These are phyloP conservation scores for Nigrospora osmanthi DNA, from an alignment of 2,329 filamentous ascomycete species.

Conservation along the genomic window DNA sequence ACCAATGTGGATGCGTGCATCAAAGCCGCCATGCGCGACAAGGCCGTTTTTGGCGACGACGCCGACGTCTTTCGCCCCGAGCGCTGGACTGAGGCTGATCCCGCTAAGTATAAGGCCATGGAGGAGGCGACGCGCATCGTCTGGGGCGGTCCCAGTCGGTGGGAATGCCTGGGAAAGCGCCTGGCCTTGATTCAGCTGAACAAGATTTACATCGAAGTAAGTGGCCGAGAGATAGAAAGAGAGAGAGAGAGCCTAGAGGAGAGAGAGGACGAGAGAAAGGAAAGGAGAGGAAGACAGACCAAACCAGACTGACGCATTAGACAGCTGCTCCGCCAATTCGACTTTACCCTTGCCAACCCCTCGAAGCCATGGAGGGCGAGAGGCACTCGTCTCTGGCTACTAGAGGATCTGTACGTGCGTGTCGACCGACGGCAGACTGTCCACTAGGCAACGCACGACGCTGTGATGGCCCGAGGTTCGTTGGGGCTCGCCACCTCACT, in stretches of 20 bases:
- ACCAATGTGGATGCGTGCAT: conserved; percentile 30
- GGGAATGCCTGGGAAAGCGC: conserved; percentile 31
- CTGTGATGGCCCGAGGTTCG: too few relatives aligned
- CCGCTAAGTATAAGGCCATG: conserved; percentile 19
- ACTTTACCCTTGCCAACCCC: conserved; percentile 13
- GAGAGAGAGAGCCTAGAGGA: too few relatives aligned
- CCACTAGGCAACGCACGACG: too few relatives aligned
- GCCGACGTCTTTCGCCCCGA: conserved; percentile 30
- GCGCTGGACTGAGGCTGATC: conserved; percentile 31
- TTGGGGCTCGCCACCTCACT: too few relatives aligned
- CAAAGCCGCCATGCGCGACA: conserved; percentile 27
- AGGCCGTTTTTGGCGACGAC: conserved; percentile 23
- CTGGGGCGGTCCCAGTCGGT: conserved; percentile 31
- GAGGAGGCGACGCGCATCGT: conserved; percentile 14
- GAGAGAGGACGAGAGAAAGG: too few relatives aligned
- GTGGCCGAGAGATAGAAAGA: neutral
- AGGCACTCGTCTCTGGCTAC: conserved; percentile 13
- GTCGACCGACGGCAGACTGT: neutral
- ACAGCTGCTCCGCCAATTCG: conserved; percentile 12
- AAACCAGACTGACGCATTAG: too few relatives aligned
- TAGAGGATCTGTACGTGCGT: conserved; percentile 14
- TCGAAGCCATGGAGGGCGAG: conserved; percentile 9
- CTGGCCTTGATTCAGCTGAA: conserved; percentile 34
- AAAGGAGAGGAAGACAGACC: neutral
- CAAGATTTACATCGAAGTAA: conserved; percentile 33